phyloP scores from a whole-genome alignment of 352 stramenopile species.

The Peronospora belbahrii region DNA sequence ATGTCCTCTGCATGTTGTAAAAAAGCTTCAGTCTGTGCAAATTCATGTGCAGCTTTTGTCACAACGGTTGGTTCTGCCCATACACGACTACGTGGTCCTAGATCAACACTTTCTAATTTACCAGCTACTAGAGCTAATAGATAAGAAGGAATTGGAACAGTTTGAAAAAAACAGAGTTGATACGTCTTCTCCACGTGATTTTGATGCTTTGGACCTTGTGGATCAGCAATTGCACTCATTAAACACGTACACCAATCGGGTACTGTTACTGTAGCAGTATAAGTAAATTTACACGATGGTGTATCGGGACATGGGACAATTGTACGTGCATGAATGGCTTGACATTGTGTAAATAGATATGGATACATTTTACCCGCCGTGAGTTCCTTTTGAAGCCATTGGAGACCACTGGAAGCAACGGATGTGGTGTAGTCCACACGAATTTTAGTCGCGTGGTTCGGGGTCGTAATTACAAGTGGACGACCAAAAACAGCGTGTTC shows the following conservation, averaged over 20 bases:
- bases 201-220: conserved; percentile 18
- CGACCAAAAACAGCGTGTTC: conserved; percentile 58
- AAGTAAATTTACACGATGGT: conserved; percentile 91
- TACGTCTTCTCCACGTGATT: conserved; percentile 21
- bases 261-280: conserved; percentile 86
- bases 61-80: conserved; percentile 93
- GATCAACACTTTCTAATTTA: conserved; percentile 82
- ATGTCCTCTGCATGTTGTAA: conserved; percentile 89
- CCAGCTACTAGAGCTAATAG: conserved; percentile 92
- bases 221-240: conserved; percentile 78
- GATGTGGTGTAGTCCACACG: conserved; percentile 78
- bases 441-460: conserved; percentile 39
- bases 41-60: conserved; percentile 89
- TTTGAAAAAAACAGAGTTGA: conserved; percentile 81
- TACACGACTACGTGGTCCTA: conserved; percentile 83
- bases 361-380: conserved; percentile 91
- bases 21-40: conserved; percentile 92
- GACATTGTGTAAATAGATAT: conserved; percentile 93
- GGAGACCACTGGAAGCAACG: conserved; percentile 57
- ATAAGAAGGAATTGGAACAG: conserved; percentile 92
- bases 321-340: conserved; percentile 92
- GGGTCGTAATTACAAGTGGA: conserved; percentile 47
- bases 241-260: conserved; percentile 90
- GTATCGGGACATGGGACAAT: conserved; percentile 95
- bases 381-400: conserved; percentile 90